phyloP scores from a whole-genome alignment of 352 stramenopile genomes.

The Pythium rishiriense region DNA sequence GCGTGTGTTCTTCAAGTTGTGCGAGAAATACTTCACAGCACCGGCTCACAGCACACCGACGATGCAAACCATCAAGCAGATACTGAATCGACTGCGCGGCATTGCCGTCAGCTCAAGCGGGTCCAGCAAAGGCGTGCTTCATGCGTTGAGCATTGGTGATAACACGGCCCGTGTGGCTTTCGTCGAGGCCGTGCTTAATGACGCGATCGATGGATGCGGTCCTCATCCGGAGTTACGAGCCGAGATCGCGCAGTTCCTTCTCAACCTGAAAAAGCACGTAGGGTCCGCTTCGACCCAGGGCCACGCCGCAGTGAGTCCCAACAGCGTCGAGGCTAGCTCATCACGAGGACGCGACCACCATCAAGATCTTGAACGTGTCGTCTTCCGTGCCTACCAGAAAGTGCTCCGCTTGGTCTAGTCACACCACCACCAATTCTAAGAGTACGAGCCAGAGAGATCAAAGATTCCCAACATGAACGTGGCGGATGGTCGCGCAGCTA shows the following conservation, averaged over 20 bases:
- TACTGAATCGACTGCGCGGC: constrained; percentile 54
- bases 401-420: constrained; percentile 14
- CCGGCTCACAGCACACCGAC: constrained; percentile 39
- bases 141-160: constrained; percentile 9
- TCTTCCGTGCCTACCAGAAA: constrained; percentile 22
- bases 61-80: constrained; percentile 51
- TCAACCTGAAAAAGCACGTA: constrained; percentile 66
- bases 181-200: constrained; percentile 44
- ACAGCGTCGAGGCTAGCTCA: not conserved
- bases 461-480: no score
- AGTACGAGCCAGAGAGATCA: not conserved
- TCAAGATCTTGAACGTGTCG: constrained; percentile 19
- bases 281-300: constrained; percentile 18
- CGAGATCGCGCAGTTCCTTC: constrained; percentile 64
- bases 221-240: constrained; percentile 53
- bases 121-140: constrained; percentile 15
- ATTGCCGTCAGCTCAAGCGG: constrained; percentile 25
- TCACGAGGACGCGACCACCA: constrained; percentile 1
- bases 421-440: not conserved
- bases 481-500: no score
- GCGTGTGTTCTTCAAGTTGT: constrained; percentile 53
- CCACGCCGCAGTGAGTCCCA: constrained; percentile 11
- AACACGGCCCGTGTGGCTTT: constrained; percentile 35
- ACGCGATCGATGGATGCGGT: constrained; percentile 48
- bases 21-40: constrained; percentile 38